Evolutionary conservation across 495 filamentous ascomycete species (phyloP), one percentile per base, ranked within the genome.

Genomic region (Immersiella caudata): DNA sequence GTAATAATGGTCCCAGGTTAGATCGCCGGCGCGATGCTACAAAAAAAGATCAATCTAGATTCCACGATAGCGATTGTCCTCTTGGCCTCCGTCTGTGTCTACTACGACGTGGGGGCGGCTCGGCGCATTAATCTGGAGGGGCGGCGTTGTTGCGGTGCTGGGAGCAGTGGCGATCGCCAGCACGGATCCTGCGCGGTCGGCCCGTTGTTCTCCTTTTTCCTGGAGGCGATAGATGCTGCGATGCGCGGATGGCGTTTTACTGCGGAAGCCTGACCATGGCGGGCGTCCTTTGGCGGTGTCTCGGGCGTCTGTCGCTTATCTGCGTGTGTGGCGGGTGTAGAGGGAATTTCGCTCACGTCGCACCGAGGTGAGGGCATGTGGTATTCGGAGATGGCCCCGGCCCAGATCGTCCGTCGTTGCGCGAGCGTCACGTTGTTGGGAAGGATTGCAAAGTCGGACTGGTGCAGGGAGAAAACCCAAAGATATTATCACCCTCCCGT

Each of bases 251-350:
- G 60, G 20, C 29, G 57, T 60, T 60, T 60, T 60, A 60, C 24
- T 60, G 57, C 57, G 57, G 18, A 26, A 40, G 24, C 57, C 9
- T 60, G 26, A 29, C 25, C 25, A 60, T 29, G 16, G n/a, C 6
- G 52, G 14, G 52, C 50, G 50, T 5, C 50, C n/a, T 54, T 54
- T 6, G 20, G 22, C 12, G 56, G 24, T 29, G 22, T 36, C 59
- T 40, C 21, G 35, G 59, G 59, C 60, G 60, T 62, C 60, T 62
- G 36, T 62, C 60, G 60, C 60, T 62, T 62, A 50, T 62, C 60
- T 62, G 20, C 14, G 35, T 62, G 36, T 62, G 35, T 16, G 36
- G 35, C 36, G 35, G 27, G 33, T 9, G n/a, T 22, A 6, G 29
- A 33, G n/a, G 36, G 26, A 62, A 49, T 62, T 46, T 62, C 60